A percentile compares a stretch with the other conserved stretches of the same genome.
These are phyloP conservation scores for Trichoderma gracile DNA, from an alignment of 2,329 filamentous ascomycete species.

Conservation along the genomic window DNA sequence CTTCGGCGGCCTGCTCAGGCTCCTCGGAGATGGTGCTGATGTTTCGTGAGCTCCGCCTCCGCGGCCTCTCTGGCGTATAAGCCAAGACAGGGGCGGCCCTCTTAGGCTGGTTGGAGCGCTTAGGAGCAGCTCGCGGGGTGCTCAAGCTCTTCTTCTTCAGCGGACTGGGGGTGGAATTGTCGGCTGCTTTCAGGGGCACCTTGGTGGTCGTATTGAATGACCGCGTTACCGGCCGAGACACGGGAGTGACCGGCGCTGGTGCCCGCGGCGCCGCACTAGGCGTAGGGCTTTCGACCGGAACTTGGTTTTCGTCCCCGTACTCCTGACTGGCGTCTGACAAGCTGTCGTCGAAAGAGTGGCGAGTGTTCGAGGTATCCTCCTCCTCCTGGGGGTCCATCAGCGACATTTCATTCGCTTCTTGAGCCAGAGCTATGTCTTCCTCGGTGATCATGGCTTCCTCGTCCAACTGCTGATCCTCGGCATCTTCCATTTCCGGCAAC, in stretches of 20 bases:
- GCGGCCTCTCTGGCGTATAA: conserved; percentile 52
- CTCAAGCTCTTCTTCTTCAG: conserved; percentile 54
- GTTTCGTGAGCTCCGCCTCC: conserved; percentile 32
- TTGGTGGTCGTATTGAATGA: conserved; percentile 72
- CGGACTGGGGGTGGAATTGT: conserved; percentile 54
- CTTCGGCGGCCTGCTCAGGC: conserved; percentile 31
- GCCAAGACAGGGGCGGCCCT: conserved; percentile 57
- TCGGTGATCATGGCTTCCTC: conserved; percentile 51
- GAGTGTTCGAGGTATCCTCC: conserved; percentile 39
- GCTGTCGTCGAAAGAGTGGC: conserved; percentile 47
- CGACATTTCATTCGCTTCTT: conserved; percentile 63
- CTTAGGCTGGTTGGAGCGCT: conserved; percentile 46
- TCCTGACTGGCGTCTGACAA: conserved; percentile 64
- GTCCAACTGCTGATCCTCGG: conserved; percentile 42
- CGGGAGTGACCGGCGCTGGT: conserved; percentile 58
- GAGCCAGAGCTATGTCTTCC: conserved; percentile 59
- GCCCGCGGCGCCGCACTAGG: conserved; percentile 27
- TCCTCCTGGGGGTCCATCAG: conserved; percentile 49
- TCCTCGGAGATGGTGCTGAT: conserved; percentile 13
- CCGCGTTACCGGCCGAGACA: conserved; percentile 47
- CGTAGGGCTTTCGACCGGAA: conserved; percentile 56
- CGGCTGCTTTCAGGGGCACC: conserved; percentile 70
- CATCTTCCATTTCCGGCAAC: not conserved
- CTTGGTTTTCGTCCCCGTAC: conserved; percentile 66
- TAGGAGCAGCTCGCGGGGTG: conserved; percentile 48